Conservation (phyloP, 2,329 filamentous ascomycete genomes). For the Ophiobolus disseminans region DNA sequence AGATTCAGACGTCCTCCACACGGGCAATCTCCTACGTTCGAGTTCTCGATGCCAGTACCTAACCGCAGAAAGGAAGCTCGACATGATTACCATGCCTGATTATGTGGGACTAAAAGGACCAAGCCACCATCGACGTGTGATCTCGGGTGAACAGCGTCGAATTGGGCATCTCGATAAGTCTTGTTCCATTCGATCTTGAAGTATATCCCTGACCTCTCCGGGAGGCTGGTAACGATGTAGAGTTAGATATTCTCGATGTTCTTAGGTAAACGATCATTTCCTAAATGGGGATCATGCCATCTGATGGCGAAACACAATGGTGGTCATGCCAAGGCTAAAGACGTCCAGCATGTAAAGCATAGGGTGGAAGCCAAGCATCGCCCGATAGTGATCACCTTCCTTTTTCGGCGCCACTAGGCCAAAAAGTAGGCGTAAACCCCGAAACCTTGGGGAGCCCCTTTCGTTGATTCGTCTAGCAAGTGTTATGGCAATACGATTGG, state of each 20-base stretch:
- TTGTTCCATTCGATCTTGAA: background rate
- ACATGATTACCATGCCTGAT: background rate
- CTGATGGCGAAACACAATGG: constrained; percentile 9
- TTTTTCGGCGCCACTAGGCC: constrained; percentile 7
- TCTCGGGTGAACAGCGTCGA: constrained; percentile 16
- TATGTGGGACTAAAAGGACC: constrained; percentile 8
- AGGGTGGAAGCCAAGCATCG: constrained; percentile 17
- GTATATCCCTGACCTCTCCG: constrained; percentile 2
- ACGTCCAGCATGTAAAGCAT: constrained; percentile 1
- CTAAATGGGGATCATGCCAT: constrained; percentile 11
- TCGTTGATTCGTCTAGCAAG: background rate
- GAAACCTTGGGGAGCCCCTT: background rate
- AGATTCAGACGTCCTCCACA: too few species aligned
- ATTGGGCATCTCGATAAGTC: constrained; percentile 17
- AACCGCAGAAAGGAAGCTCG: constrained; percentile 17
- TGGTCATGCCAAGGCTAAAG: constrained; percentile 16
- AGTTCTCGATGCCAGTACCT: background rate
- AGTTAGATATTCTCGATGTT: background rate
- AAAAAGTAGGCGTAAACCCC: constrained; percentile 6
- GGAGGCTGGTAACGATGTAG: background rate
- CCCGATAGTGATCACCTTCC: constrained; percentile 15
- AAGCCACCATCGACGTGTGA: constrained; percentile 7
- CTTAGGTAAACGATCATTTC: constrained; percentile 8
- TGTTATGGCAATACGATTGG: background rate
- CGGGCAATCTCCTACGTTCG: too few species aligned